Evolutionary conservation across 768 basidiomycete genomes (phyloP).

Genomic region (Trametes elegans): DNA sequence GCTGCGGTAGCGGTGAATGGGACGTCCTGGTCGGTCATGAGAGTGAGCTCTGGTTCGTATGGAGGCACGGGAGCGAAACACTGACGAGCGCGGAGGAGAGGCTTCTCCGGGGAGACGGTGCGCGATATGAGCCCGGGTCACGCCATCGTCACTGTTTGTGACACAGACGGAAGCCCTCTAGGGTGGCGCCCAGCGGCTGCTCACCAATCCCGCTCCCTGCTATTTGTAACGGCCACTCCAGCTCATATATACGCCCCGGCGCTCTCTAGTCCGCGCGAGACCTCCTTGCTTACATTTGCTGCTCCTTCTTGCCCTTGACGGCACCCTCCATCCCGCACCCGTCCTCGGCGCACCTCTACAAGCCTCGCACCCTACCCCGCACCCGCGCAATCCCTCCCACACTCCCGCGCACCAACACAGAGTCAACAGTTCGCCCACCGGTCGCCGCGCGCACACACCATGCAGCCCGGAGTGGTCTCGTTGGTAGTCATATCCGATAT

Average conservation of each 20-base stretch:
- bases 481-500: slow-evolving; percentile 35
- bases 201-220: slow-evolving; percentile 21
- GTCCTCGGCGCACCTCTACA: neutral
- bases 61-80: neutral
- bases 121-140: slow-evolving; percentile 9
- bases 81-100: neutral
- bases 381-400: neutral
- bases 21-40: neutral
- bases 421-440: neutral
- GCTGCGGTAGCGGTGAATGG: neutral
- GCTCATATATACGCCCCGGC: slow-evolving; percentile 16
- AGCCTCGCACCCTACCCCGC: neutral
- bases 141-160: slow-evolving; percentile 9
- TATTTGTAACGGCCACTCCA: slow-evolving; percentile 20
- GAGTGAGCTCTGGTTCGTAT: neutral
- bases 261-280: slow-evolving; percentile 6
- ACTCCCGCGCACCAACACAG: neutral
- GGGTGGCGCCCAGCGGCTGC: slow-evolving; percentile 15
- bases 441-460: slow-evolving; percentile 1
- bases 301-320: neutral
- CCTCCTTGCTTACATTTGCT: slow-evolving; percentile 6
- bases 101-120: neutral
- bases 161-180: neutral
- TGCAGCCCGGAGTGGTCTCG: slow-evolving; percentile 25
- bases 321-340: neutral